Evolutionary conservation across 2,329 filamentous ascomycete genomes (phyloP).

Genomic region (Nemania serpens): DNA sequence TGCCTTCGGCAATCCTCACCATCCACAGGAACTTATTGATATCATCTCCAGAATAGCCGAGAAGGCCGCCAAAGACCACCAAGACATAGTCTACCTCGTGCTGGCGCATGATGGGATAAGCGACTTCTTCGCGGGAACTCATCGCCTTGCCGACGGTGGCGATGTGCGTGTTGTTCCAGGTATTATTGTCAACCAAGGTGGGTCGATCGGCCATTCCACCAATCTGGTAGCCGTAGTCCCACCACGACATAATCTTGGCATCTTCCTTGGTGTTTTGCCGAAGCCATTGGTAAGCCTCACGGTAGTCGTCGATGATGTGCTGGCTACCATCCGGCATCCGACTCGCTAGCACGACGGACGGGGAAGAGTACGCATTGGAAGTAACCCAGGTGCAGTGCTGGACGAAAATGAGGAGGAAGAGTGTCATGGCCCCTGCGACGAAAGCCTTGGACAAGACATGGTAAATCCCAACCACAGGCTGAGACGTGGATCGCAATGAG

Average conservation of each 20-base stretch:
- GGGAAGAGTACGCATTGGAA: slow-evolving; percentile 97
- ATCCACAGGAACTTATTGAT: slow-evolving; percentile 99
- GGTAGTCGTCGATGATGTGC: slow-evolving; percentile 98
- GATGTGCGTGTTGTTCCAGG: slow-evolving; percentile 99
- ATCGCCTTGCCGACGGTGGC: slow-evolving; percentile 98
- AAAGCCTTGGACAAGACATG: slow-evolving; percentile 76
- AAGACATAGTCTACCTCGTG: slow-evolving; percentile 99
- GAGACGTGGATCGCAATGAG: slow-evolving; percentile 71
- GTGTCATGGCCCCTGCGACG: slow-evolving; percentile 72
- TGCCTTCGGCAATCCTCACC: slow-evolving; percentile 98
- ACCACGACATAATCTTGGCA: slow-evolving; percentile 99
- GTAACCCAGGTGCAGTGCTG: slow-evolving; percentile 99
- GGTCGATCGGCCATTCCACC: slow-evolving; percentile 98
- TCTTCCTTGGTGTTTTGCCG: slow-evolving; percentile 94
- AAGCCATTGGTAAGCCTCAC: slow-evolving; percentile 99
- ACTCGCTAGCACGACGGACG: slow-evolving; percentile 93
- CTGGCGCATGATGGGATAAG: slow-evolving; percentile 97
- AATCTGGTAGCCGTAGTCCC: slow-evolving; percentile 99
- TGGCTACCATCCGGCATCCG: slow-evolving; percentile 91
- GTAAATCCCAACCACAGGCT: slow-evolving; percentile 83
- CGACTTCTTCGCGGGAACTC: slow-evolving; percentile 96
- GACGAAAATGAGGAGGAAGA: slow-evolving; percentile 92
- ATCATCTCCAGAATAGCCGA: slow-evolving; percentile 97
- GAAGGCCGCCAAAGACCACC: slow-evolving; percentile 91
- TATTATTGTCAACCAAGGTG: slow-evolving; percentile 98